Conservation (phyloP, 2,329 filamentous ascomycete species). For the Lojkania enalia region DNA sequence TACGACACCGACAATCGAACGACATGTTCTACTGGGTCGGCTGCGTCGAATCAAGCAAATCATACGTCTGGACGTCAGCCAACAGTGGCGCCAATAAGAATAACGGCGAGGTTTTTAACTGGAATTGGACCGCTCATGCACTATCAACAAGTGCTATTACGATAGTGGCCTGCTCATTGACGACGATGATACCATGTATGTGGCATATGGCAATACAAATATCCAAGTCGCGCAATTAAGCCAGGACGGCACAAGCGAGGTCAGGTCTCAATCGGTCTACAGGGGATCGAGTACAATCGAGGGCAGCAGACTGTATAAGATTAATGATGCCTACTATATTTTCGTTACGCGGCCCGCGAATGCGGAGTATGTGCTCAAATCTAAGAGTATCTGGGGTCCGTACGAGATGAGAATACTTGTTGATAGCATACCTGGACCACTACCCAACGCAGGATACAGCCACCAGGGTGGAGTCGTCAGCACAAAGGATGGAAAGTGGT, state of each 20-base stretch:
- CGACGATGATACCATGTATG: conserved; percentile 62
- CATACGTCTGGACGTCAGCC: conserved; percentile 58
- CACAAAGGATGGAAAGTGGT: conserved; percentile 58
- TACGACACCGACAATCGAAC: conserved; percentile 56
- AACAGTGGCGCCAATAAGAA: conserved; percentile 44
- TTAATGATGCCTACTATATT: conserved; percentile 60
- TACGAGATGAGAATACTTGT: conserved; percentile 54
- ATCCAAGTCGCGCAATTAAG: conserved; percentile 58
- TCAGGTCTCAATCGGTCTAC: conserved; percentile 52
- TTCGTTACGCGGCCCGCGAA: conserved; percentile 53
- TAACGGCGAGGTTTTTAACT: conserved; percentile 33
- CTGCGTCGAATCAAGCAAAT: conserved; percentile 56
- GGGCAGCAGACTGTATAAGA: conserved; percentile 61
- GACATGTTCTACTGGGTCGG: conserved; percentile 62
- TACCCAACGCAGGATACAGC: conserved; percentile 51
- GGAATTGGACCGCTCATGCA: conserved; percentile 48
- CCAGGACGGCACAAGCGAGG: conserved; percentile 52
- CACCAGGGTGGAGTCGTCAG: conserved; percentile 62
- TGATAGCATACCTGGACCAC: conserved; percentile 48
- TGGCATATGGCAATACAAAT: conserved; percentile 57
- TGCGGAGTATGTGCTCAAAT: conserved; percentile 55
- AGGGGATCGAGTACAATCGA: conserved; percentile 50
- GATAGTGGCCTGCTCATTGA: conserved; percentile 62
- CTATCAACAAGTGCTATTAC: conserved; percentile 57
- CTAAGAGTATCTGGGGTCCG: conserved; percentile 56